phyloP scores from a whole-genome alignment of 441 rosid genomes.

The Pelargonium citronellum region DNA sequence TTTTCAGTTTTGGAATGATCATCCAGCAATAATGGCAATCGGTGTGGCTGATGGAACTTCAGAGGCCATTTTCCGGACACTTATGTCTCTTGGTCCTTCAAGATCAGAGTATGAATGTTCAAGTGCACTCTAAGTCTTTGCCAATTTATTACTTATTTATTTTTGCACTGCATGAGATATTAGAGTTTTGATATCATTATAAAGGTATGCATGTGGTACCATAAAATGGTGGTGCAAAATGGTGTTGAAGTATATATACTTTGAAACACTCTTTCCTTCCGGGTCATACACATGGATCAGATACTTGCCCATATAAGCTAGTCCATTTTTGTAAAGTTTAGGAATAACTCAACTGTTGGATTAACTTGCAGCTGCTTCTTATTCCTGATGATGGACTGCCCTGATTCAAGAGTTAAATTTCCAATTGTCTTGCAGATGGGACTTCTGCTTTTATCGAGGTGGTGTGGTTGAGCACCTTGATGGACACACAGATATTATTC shows the following conservation, averaged over 20 bases:
- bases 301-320: background rate
- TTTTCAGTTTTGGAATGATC: constrained; percentile 79
- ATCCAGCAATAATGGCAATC: constrained; percentile 93
- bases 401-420: constrained; percentile 15
- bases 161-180: too few relatives aligned
- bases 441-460: constrained; percentile 67
- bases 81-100: constrained; percentile 76
- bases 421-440: constrained; percentile 62
- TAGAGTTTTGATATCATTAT: too few relatives aligned
- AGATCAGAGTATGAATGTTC: constrained; percentile 70
- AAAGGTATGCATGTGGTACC: too few relatives aligned
- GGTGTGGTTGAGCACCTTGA: constrained; percentile 79
- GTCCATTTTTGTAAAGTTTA: background rate
- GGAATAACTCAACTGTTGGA: background rate
- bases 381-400: background rate
- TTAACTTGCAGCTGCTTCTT: too few relatives aligned
- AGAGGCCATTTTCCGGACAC: constrained; percentile 64
- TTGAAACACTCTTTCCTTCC: too few relatives aligned
- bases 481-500: constrained; percentile 84
- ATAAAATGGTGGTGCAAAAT: too few relatives aligned
- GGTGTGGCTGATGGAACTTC: constrained; percentile 73
- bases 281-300: background rate
- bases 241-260: too few relatives aligned
- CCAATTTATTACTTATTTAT: background rate
- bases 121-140: background rate